Evolutionary conservation across 768 basidiomycete species (phyloP).

Genomic region (Xerocomellus intermedius): DNA sequence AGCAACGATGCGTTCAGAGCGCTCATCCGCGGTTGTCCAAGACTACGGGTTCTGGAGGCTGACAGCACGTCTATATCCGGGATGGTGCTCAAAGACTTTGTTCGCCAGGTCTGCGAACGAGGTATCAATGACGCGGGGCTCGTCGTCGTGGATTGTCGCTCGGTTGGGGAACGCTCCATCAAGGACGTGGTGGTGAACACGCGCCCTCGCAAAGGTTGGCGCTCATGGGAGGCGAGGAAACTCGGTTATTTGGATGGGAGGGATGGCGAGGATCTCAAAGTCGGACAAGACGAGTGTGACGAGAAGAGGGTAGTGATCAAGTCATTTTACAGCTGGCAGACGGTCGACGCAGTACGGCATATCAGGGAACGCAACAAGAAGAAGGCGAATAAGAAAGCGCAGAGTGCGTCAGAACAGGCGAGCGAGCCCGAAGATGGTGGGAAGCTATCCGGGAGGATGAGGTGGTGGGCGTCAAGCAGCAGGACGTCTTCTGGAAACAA

Average conservation of each 20-base stretch:
- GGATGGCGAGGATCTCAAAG: slow-evolving; percentile 63
- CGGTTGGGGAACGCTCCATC: slow-evolving; percentile 57
- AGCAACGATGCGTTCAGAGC: slow-evolving; percentile 60
- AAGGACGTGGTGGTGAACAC: slow-evolving; percentile 58
- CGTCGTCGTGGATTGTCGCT: slow-evolving; percentile 75
- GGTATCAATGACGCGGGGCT: slow-evolving; percentile 50
- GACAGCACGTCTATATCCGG: slow-evolving; percentile 77
- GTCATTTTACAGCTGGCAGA: slow-evolving; percentile 86
- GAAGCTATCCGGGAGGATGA: slow-evolving; percentile 15
- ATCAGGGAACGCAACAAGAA: slow-evolving; percentile 64
- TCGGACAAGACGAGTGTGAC: slow-evolving; percentile 83
- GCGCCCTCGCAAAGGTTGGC: slow-evolving; percentile 72
- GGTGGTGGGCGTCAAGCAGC: slow-evolving; percentile 45
- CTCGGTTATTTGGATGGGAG: slow-evolving; percentile 68
- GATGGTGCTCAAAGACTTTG: slow-evolving; percentile 63
- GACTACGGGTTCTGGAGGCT: slow-evolving; percentile 66
- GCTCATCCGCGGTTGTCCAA: slow-evolving; percentile 63
- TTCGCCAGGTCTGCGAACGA: slow-evolving; percentile 51
- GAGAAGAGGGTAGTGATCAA: slow-evolving; percentile 69
- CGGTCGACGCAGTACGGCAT: slow-evolving; percentile 70
- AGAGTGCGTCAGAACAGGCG: slow-evolving; percentile 34
- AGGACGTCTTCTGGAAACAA: slow-evolving; percentile 47
- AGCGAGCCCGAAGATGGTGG: slow-evolving; percentile 32
- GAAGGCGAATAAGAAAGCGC: slow-evolving; percentile 48
- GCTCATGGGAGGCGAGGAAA: slow-evolving; percentile 68